Base-by-base conservation (phyloP, 2,329 filamentous ascomycete species). In the Colletotrichum tropicicola region DNA sequence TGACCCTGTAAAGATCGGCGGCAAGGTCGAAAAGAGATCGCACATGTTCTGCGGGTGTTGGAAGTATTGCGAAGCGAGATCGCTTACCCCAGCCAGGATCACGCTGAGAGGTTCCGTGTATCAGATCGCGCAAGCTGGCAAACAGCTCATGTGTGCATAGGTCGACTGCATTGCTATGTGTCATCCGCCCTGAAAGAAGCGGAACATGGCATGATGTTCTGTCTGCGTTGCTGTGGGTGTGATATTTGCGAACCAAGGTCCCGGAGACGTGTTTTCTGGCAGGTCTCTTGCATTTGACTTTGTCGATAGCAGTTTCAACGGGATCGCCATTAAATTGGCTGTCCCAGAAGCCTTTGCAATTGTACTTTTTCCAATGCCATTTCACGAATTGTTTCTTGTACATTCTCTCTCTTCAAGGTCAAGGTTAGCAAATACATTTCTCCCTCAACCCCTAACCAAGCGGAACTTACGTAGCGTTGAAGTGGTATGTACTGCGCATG, bases 311-410 rank as follows among this genome's bases (percentile, higher is more conserved):
- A 15, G 12, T 35, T 12, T 52, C 48, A 7, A 52, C 30, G 2
- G 12, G 8, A 7, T 37, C 28, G 3, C 48, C 48, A 10, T 52
- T 19, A 9, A 25, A 10, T 4, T 37, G 12, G 9, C 30, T 23
- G 9, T 23, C 17, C 12, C 19, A 27, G 4, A 25, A n/a, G 17
- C 48, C 21, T 39, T 25, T 52, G 12, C 23, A 27, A 0, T 52
- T 52, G 48, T 52, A 51, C 17, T 51, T 51, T 17, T 35, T 51
- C 49, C 49, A 53, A 3, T 53, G 39, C 49, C 49, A 53, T 27
- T 19, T 17, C 1, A 30, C 5, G 10, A 54, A 54, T 12, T 15
- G 37, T 13, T n/a, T 8, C 25, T 54, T 54, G 15, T 54, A 54
- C 35, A 41, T 37, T 15, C 51, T 41, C 23, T 54, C 35, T 9